Conservation (phyloP, 371 early-diverging fungal genomes). For the Synchytrium microbalum region DNA sequence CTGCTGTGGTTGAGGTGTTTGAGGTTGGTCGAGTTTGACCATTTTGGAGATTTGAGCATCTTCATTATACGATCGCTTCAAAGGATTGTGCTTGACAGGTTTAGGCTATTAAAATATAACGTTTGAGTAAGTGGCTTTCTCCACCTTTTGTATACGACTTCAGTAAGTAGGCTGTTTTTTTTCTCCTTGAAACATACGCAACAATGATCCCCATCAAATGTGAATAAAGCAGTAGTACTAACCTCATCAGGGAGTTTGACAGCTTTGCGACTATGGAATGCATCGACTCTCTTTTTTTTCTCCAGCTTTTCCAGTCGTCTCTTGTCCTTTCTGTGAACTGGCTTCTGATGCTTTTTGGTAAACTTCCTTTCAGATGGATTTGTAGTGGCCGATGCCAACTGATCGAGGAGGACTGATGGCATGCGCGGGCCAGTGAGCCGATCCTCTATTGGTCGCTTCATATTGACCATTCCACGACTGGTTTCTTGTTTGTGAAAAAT, state of each 20-base stretch:
- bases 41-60: not conserved
- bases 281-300: not conserved
- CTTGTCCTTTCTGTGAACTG: not conserved
- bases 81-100: not conserved
- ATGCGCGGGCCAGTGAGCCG: not conserved
- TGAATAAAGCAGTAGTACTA: not conserved
- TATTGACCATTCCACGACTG: no score
- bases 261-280: not conserved
- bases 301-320: not conserved
- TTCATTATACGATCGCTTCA: not conserved
- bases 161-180: not conserved
- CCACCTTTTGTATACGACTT: constrained; percentile 1
- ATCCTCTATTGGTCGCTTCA: not conserved
- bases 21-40: not conserved
- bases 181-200: not conserved
- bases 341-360: not conserved
- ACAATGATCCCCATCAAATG: not conserved
- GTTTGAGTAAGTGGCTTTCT: not conserved
- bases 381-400: not conserved
- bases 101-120: not conserved
- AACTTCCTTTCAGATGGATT: not conserved
- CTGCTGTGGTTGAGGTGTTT: not conserved
- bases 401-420: not conserved
- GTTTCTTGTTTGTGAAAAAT: no score
- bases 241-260: not conserved